phyloP scores from a whole-genome alignment of 2,329 filamentous ascomycete genomes.

The Colletotrichum sp. region DNA sequence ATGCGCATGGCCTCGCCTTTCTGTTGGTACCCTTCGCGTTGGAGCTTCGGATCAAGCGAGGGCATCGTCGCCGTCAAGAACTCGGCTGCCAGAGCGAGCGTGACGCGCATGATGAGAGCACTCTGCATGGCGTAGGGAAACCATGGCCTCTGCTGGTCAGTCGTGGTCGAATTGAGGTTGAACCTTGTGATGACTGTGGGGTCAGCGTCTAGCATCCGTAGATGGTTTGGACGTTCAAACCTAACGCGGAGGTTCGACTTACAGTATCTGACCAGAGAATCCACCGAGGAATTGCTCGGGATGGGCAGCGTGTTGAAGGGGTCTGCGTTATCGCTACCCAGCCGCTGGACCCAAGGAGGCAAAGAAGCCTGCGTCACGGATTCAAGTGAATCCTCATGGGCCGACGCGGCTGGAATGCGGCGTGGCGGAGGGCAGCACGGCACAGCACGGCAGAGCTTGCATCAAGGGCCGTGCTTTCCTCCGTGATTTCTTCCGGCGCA shows the following conservation, averaged over 20 bases:
- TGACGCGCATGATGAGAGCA: slow-evolving; percentile 20
- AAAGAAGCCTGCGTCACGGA: neutral
- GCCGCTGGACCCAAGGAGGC: slow-evolving; percentile 5
- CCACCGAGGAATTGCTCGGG: slow-evolving; percentile 4
- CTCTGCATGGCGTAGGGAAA: slow-evolving; percentile 24
- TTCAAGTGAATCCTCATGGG: neutral
- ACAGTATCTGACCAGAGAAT: slow-evolving; percentile 22
- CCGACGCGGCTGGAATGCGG: neutral
- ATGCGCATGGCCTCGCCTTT: slow-evolving; percentile 22
- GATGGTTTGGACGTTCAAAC: neutral
- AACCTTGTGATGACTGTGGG: slow-evolving; percentile 20
- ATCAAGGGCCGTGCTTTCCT: neutral
- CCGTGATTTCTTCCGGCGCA: neutral
- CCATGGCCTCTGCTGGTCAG: slow-evolving; percentile 20
- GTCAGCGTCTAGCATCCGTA: neutral
- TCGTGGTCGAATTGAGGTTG: slow-evolving; percentile 17
- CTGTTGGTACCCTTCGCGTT: slow-evolving; percentile 17
- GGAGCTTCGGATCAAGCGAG: slow-evolving; percentile 4
- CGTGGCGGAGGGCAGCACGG: neutral
- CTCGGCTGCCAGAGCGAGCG: slow-evolving; percentile 19
- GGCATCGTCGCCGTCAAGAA: slow-evolving; percentile 17
- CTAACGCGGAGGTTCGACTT: neutral
- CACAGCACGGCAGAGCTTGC: neutral
- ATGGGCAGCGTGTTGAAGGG: slow-evolving; percentile 23
- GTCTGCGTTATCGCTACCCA: slow-evolving; percentile 10